Percentiles rank a stretch among this genome's conserved stretches.
Evolutionary conservation across 1,139 yeast genomes (phyloP).

Genomic region (Geotrichum australiense): DNA sequence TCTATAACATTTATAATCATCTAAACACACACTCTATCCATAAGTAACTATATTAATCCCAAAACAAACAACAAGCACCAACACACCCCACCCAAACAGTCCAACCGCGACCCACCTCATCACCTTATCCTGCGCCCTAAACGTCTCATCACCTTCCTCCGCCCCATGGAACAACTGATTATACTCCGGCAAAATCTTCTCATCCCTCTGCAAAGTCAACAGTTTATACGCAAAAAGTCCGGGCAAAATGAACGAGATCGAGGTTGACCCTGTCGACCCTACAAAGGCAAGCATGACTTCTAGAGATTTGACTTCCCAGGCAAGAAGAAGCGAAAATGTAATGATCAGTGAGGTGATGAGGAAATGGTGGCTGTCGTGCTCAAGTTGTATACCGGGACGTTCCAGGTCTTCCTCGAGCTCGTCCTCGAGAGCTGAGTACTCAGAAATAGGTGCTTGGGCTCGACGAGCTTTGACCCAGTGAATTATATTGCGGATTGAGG

Average conservation of each 20-base stretch:
- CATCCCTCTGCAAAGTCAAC: conserved; percentile 25
- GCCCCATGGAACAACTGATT: conserved; percentile 11
- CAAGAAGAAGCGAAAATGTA: conserved; percentile 58
- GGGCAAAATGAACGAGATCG: conserved; percentile 87
- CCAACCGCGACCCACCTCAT: conserved; percentile 45
- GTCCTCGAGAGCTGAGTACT: conserved; percentile 18
- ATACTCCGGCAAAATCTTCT: conserved; percentile 18
- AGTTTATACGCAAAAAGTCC: conserved; percentile 80
- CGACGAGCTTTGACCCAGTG: conserved; percentile 39
- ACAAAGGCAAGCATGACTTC: conserved; percentile 87
- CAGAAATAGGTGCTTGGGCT: conserved; percentile 7
- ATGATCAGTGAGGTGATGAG: conserved; percentile 63
- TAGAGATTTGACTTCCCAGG: conserved; percentile 67
- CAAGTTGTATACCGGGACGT: conserved; percentile 3
- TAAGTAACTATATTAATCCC: conserved; percentile 49
- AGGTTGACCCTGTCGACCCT: conserved; percentile 92
- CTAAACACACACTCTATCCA: neutral
- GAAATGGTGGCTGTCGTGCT: conserved; percentile 40
- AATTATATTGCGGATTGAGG: conserved; percentile 69
- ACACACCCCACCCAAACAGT: conserved; percentile 65
- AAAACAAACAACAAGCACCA: conserved; percentile 73
- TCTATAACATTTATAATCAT: neutral
- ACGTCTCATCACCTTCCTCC: conserved; percentile 3
- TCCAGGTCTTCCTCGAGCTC: conserved; percentile 11
- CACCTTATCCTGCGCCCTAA: conserved; percentile 9